Evolutionary conservation across 768 basidiomycete species (phyloP).

Genomic region (Amanita pallidorosea): DNA sequence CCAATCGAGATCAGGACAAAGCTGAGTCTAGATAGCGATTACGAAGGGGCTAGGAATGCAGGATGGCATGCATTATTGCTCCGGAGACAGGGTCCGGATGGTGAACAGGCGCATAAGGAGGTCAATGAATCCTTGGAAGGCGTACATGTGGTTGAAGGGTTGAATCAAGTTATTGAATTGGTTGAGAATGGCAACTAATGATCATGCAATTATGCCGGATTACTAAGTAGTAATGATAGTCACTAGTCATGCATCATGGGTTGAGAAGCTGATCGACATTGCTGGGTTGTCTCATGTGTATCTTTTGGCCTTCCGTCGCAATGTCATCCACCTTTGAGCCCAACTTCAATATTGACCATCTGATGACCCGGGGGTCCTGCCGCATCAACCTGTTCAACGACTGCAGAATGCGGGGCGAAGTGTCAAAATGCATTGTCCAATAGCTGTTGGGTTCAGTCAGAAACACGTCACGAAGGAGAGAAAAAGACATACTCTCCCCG

Average conservation of each 20-base stretch:
- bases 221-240: neutral
- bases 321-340: constrained; percentile 67
- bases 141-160: constrained; percentile 24
- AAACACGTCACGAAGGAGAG: neutral
- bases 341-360: constrained; percentile 73
- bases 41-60: constrained; percentile 43
- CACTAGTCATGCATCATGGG: too few relatives aligned
- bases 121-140: constrained; percentile 26
- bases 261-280: constrained; percentile 13
- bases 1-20: neutral
- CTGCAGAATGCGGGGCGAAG: constrained; percentile 59
- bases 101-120: constrained; percentile 33
- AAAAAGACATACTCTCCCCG: constrained; percentile 58
- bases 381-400: constrained; percentile 60
- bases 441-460: constrained; percentile 37
- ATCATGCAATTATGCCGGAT: neutral
- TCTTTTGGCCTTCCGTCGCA: constrained; percentile 38
- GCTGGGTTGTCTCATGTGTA: constrained; percentile 17
- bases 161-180: constrained; percentile 15
- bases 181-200: constrained; percentile 5
- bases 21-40: constrained; percentile 38
- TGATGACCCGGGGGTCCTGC: constrained; percentile 72
- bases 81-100: constrained; percentile 36
- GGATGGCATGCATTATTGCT: constrained; percentile 52
- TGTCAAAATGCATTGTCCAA: constrained; percentile 88